These are phyloP conservation scores for Ziziphus jujuba DNA, from an alignment of 306 rosid genomes.

Conservation along the genomic window DNA sequence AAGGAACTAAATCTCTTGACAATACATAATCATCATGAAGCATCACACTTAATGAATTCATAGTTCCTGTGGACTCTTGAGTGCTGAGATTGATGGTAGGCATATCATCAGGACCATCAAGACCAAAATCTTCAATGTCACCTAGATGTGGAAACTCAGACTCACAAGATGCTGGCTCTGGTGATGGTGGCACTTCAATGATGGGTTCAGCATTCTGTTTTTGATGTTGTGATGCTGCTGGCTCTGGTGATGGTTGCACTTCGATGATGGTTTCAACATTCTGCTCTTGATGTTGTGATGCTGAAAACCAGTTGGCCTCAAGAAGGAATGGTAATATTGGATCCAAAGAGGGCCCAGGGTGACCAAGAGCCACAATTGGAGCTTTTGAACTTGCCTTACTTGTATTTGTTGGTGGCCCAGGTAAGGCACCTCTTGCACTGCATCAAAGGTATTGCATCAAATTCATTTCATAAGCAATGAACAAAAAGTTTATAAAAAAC, in stretches of 20 bases:
- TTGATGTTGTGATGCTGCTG: neutral
- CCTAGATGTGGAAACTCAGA: conserved; percentile 1
- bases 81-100: conserved; percentile 14
- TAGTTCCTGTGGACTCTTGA: neutral
- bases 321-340: neutral
- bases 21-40: conserved; percentile 10
- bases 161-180: conserved; percentile 30
- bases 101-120: conserved; percentile 17
- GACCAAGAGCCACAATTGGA: neutral
- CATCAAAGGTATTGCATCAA: conserved; percentile 35
- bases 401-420: conserved; percentile 22
- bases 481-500: neutral
- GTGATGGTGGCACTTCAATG: conserved; percentile 54
- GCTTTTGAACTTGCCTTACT: neutral
- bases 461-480: neutral
- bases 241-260: neutral
- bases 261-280: conserved; percentile 55
- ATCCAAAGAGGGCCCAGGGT: neutral
- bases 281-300: neutral
- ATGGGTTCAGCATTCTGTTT: conserved; percentile 40
- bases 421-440: conserved; percentile 46
- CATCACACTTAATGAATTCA: neutral
- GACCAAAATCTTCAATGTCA: conserved; percentile 37
- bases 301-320: neutral
- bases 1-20: conserved; percentile 37